Evolutionary conservation across 495 filamentous ascomycete species (phyloP), one percentile per base, ranked within the genome.

Genomic region (Chlorociboria aeruginascens): DNA sequence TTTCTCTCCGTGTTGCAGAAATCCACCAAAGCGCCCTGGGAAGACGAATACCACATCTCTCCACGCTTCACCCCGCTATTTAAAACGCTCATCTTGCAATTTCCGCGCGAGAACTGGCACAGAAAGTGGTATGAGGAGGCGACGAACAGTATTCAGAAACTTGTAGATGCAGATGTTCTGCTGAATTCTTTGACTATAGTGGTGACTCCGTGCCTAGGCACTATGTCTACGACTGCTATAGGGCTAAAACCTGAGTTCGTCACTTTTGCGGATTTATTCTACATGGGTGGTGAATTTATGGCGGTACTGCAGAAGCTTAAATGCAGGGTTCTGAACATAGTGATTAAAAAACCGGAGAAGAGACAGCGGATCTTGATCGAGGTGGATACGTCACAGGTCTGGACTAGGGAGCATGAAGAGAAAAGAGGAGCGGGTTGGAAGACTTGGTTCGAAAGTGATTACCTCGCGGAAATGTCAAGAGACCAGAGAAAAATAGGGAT

Each of bases 231-330:
- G 7, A 51, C 50, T 1, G 54, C 47, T 10, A 8, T 44, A 9
- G 48, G 46, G 7, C 20, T 48, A 11, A 50, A 57, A 20, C 1
- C 8, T 7, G 39, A 46, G 31, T 48, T 48, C 6, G 16, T 53
- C 17, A 39, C 42, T 4, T 57, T 51, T 25, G 43, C 54, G n/a
- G 47, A 57, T 25, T 57, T 57, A 16, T 40, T 57, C n/a, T 57
- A 43, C 17, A 40, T 17, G 17, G 17, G 25, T 11, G 44, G 48
- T 10, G 10, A 11, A 7, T 29, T 57, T 8, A 57, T 57, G 54
- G 38, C 4, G 1, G 43, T 35, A 1, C 30, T 57, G 1, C 43
- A 40, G 1, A 35, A 49, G 7, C 46, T 57, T 4, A 6, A 8
- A 8, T 51, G 40, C 11, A 47, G 46, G 29, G 29, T 33, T 2